phyloP scores from a whole-genome alignment of 768 basidiomycete species.

The Mycena epipterygia region DNA sequence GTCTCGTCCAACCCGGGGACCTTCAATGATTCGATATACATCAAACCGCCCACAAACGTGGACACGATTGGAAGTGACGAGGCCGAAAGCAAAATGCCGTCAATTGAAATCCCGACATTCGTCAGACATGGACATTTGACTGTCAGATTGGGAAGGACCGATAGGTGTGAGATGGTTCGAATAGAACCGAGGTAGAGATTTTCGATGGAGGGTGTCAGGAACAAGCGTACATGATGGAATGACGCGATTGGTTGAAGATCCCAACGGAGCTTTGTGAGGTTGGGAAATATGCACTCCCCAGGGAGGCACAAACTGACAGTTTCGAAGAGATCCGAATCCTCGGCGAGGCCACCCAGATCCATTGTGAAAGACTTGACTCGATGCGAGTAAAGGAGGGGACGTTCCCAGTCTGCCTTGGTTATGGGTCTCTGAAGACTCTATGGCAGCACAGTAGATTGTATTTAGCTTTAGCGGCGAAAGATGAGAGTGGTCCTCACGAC shows the following conservation, averaged over 20 bases:
- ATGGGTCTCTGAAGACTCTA: neutral
- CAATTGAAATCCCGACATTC: neutral
- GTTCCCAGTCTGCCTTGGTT: neutral
- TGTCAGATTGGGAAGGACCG: neutral
- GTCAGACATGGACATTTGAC: neutral
- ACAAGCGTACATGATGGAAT: constrained; percentile 1
- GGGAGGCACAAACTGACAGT: neutral
- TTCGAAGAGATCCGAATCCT: neutral
- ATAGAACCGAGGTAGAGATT: neutral
- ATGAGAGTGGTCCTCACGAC: neutral
- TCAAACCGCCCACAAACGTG: neutral
- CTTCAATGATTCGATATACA: neutral
- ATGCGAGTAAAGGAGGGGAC: neutral
- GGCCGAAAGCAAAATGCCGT: neutral
- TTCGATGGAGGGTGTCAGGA: neutral
- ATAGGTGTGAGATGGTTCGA: neutral
- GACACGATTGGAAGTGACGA: neutral
- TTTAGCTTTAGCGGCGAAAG: neutral
- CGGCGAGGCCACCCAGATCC: neutral
- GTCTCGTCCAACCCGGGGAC: neutral
- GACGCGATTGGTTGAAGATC: neutral
- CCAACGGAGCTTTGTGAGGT: neutral
- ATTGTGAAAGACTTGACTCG: neutral
- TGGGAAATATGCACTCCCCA: constrained; percentile 1
- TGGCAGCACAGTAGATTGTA: neutral